These are phyloP conservation scores for Raffaelea albimanens DNA, from an alignment of 2,329 filamentous ascomycete genomes.

Conservation along the genomic window DNA sequence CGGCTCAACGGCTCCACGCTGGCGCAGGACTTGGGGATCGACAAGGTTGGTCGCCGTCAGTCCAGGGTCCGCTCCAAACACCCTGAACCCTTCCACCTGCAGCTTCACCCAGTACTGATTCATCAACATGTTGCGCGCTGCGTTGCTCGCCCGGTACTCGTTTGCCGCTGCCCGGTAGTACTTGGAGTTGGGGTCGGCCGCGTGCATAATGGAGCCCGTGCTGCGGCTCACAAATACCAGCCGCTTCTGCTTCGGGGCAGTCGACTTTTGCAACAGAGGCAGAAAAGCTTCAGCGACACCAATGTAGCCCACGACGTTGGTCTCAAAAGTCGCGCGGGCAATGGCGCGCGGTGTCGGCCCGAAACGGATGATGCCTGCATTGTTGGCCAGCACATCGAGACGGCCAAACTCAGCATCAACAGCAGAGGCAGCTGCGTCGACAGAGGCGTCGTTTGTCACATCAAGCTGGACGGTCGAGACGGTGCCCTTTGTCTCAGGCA, in stretches of 20 bases:
- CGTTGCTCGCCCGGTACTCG: slow-evolving; percentile 16
- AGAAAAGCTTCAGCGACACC: slow-evolving; percentile 20
- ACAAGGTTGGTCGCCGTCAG: neutral
- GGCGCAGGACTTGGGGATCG: neutral
- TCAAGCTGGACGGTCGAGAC: neutral
- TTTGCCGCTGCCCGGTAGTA: slow-evolving; percentile 3
- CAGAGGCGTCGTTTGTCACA: neutral
- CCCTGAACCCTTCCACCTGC: neutral
- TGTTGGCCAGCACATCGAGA: slow-evolving; percentile 6
- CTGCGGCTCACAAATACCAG: slow-evolving; percentile 14
- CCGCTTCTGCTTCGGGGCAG: slow-evolving; percentile 4
- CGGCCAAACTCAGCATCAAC: neutral
- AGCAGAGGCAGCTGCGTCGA: neutral
- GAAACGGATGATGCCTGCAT: slow-evolving; percentile 4
- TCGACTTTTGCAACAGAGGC: slow-evolving; percentile 15
- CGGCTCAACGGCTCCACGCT: neutral
- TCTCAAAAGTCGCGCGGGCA: slow-evolving; percentile 2
- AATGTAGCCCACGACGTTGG: slow-evolving; percentile 17
- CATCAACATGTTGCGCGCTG: slow-evolving; percentile 18
- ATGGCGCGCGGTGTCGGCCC: neutral
- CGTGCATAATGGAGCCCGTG: slow-evolving; percentile 13
- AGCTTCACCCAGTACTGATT: slow-evolving; percentile 11
- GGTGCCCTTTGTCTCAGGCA: neutral
- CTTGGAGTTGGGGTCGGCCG: slow-evolving; percentile 10
- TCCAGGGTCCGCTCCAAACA: neutral